These are phyloP conservation scores for Ceratocystis variospora DNA, from an alignment of 2,329 filamentous ascomycete species.

Conservation along the genomic window DNA sequence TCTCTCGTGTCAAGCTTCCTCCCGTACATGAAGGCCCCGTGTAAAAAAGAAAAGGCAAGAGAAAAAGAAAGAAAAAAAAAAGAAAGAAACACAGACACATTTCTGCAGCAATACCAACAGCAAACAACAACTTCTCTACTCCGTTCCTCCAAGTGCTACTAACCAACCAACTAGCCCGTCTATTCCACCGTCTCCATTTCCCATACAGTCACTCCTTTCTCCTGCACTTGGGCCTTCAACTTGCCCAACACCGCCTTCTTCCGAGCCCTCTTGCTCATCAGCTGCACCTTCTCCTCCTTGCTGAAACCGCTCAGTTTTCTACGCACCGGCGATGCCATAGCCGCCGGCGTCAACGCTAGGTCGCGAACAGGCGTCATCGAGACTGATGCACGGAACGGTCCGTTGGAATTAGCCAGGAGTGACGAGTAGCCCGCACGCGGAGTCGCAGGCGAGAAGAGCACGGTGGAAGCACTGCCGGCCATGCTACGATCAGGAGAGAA, in stretches of 20 bases:
- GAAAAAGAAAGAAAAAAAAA: background rate
- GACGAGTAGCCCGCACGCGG: slow-evolving; percentile 30
- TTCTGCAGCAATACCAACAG: background rate
- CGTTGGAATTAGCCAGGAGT: slow-evolving; percentile 20
- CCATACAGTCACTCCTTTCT: slow-evolving; percentile 38
- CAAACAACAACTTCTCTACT: background rate
- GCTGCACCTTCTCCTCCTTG: slow-evolving; percentile 41
- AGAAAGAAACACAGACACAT: background rate
- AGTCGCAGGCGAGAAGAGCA: slow-evolving; percentile 23
- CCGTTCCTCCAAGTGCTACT: background rate
- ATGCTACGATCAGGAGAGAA: slow-evolving; percentile 31
- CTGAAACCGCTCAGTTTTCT: slow-evolving; percentile 51
- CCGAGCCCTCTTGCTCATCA: slow-evolving; percentile 41
- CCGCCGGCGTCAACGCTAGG: slow-evolving; percentile 22
- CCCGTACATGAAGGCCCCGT: background rate
- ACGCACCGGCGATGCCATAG: slow-evolving; percentile 37
- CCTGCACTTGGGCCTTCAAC: slow-evolving; percentile 36
- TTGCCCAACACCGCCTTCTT: slow-evolving; percentile 40
- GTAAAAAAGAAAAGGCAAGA: background rate
- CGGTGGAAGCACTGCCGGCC: slow-evolving; percentile 23
- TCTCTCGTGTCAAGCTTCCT: background rate
- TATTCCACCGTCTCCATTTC: slow-evolving; percentile 37
- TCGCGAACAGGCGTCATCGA: slow-evolving; percentile 10
- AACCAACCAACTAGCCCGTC: slow-evolving; percentile 9
- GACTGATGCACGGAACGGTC: background rate